Conservation (phyloP, 2,329 filamentous ascomycete species). For the Leptodontidium sp. region DNA sequence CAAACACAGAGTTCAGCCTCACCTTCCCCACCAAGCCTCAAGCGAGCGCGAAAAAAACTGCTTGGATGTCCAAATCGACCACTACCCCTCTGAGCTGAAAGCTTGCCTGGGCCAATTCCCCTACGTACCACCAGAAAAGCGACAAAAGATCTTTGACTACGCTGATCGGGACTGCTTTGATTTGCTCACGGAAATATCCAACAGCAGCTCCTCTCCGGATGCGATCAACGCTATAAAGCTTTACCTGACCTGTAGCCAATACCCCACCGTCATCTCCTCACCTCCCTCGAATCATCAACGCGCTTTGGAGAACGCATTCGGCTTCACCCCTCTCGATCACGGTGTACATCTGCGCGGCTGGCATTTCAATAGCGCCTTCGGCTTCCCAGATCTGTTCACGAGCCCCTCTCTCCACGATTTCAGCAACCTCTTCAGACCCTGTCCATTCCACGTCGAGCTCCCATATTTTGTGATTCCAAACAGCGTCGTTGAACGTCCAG, state of each 20-base stretch:
- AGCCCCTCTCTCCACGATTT: background rate
- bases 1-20: background rate
- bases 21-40: background rate
- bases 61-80: background rate
- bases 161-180: no score
- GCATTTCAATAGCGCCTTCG: background rate
- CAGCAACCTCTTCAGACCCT: background rate
- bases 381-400: background rate
- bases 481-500: background rate
- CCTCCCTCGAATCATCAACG: background rate
- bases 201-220: no score
- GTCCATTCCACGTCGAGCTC: background rate
- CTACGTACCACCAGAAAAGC: slow-evolving; percentile 1
- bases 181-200: no score
- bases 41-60: slow-evolving; percentile 12
- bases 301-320: background rate
- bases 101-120: background rate
- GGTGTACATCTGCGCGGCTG: background rate
- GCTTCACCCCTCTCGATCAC: background rate
- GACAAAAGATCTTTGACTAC: no score
- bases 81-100: slow-evolving; percentile 2
- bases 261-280: no score
- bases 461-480: background rate
- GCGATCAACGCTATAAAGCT: no score
- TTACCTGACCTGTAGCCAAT: no score